phyloP scores from a whole-genome alignment of 805 yeast species.

The Ogataea paradorogensis region DNA sequence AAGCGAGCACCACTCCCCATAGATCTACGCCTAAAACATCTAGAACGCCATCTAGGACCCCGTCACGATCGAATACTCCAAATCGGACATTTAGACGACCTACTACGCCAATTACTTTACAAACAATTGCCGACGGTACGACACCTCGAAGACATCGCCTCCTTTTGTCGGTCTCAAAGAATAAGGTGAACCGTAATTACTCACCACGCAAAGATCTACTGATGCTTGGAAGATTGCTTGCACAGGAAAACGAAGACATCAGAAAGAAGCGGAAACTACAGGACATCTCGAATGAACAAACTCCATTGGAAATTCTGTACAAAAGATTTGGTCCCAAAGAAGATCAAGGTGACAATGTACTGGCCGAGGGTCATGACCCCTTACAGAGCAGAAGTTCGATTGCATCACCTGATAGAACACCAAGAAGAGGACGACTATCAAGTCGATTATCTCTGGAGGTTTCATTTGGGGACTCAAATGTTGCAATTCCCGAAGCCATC shows the following conservation, averaged over 20 bases:
- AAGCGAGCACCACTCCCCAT: constrained; percentile 5
- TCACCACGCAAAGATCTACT: constrained; percentile 33
- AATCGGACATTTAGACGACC: constrained; percentile 28
- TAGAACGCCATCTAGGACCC: constrained; percentile 12
- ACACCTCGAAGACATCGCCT: constrained; percentile 31
- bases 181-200: constrained; percentile 24
- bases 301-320: constrained; percentile 16
- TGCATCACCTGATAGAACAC: constrained; percentile 19
- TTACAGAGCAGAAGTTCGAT: background rate
- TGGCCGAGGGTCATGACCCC: background rate
- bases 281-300: constrained; percentile 5
- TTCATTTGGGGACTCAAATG: constrained; percentile 28
- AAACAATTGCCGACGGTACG: constrained; percentile 30
- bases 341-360: background rate
- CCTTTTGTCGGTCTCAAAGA: constrained; percentile 29
- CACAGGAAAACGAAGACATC: constrained; percentile 22
- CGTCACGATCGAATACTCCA: constrained; percentile 18
- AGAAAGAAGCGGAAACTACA: constrained; percentile 20
- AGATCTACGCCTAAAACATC: constrained; percentile 4
- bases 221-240: constrained; percentile 31
- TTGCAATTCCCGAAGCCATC: constrained; percentile 36
- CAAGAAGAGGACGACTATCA: constrained; percentile 22
- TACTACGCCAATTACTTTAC: constrained; percentile 32
- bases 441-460: constrained; percentile 27
- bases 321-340: constrained; percentile 11